Percentiles rank a stretch among this genome's conserved stretches.
Evolutionary conservation across 768 basidiomycete genomes (phyloP).

Genomic region (Phallus indusiatus): DNA sequence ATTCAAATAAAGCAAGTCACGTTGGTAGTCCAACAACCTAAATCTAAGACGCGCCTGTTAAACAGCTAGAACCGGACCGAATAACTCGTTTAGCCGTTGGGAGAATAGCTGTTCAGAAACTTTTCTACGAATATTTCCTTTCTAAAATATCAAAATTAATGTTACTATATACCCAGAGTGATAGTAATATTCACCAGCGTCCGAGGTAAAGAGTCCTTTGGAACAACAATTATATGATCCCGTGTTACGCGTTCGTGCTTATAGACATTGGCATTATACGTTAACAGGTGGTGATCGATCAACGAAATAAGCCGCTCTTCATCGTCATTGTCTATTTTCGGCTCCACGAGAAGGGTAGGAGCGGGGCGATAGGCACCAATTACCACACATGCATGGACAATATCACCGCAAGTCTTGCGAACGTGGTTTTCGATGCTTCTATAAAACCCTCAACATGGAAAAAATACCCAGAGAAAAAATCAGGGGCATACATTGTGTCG

Average conservation of each 20-base stretch:
- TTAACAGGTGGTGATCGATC: conserved; percentile 61
- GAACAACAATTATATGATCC: conserved; percentile 58
- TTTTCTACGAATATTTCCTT: conserved; percentile 59
- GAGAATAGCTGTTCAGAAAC: neutral
- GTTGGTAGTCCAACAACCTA: too few relatives aligned
- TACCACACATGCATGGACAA: conserved; percentile 67
- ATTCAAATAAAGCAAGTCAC: too few relatives aligned
- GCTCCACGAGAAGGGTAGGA: conserved; percentile 68
- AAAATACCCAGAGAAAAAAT: neutral
- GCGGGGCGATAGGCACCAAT: conserved; percentile 71
- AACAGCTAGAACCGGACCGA: neutral
- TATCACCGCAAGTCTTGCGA: conserved; percentile 49
- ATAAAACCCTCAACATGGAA: neutral
- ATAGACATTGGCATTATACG: conserved; percentile 67
- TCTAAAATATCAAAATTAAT: conserved; percentile 30
- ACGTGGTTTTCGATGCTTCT: conserved; percentile 74
- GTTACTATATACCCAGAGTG: neutral
- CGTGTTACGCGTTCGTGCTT: conserved; percentile 69
- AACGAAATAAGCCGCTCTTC: conserved; percentile 55
- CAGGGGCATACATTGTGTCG: conserved; percentile 63
- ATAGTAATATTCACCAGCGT: conserved; percentile 32
- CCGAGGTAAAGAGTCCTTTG: conserved; percentile 56
- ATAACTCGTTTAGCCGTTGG: neutral
- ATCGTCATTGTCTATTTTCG: conserved; percentile 38
- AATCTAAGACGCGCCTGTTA: too few relatives aligned